phyloP scores from a whole-genome alignment of 75 land plant genomes.

The Adiantum capillusveneris region DNA sequence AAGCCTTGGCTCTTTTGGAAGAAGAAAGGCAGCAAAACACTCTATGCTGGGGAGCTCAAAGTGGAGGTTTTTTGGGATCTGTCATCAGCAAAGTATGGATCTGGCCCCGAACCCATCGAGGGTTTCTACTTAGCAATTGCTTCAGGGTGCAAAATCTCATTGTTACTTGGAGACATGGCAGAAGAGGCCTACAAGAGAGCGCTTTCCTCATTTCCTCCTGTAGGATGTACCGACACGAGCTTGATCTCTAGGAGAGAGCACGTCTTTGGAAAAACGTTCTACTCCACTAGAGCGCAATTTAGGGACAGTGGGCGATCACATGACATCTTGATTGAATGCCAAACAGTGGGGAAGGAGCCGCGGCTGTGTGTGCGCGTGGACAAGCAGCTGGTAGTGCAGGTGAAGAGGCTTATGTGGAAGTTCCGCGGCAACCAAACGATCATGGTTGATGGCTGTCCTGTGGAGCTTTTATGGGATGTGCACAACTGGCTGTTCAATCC shows the following conservation, averaged over 20 bases:
- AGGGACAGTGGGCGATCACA: constrained; percentile 59
- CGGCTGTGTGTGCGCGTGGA: constrained; percentile 57
- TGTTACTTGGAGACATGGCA: constrained; percentile 75
- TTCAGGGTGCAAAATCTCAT: constrained; percentile 45
- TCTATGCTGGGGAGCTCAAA: constrained; percentile 43
- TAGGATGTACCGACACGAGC: constrained; percentile 21
- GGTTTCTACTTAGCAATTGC: constrained; percentile 68
- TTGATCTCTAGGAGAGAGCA: constrained; percentile 74
- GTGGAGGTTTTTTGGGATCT: constrained; percentile 87
- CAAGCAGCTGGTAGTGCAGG: constrained; percentile 59
- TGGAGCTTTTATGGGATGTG: constrained; percentile 92
- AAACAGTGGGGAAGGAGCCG: constrained; percentile 59
- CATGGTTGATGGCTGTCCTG: constrained; percentile 68
- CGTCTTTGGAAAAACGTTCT: constrained; percentile 67
- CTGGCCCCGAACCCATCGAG: constrained; percentile 77
- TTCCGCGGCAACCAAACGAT: constrained; percentile 85
- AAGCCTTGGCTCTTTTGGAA: constrained; percentile 91
- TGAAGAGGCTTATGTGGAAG: constrained; percentile 78
- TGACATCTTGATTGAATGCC: constrained; percentile 73
- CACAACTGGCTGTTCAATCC: constrained; percentile 82
- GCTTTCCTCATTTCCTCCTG: constrained; percentile 20
- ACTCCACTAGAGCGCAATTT: constrained; percentile 69
- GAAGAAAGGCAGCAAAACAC: constrained; percentile 71
- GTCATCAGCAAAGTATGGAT: constrained; percentile 65
- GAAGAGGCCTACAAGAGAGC: constrained; percentile 67